Evolutionary conservation across 2,329 filamentous ascomycete species (phyloP).

Genomic region (Colletotrichum sp.): DNA sequence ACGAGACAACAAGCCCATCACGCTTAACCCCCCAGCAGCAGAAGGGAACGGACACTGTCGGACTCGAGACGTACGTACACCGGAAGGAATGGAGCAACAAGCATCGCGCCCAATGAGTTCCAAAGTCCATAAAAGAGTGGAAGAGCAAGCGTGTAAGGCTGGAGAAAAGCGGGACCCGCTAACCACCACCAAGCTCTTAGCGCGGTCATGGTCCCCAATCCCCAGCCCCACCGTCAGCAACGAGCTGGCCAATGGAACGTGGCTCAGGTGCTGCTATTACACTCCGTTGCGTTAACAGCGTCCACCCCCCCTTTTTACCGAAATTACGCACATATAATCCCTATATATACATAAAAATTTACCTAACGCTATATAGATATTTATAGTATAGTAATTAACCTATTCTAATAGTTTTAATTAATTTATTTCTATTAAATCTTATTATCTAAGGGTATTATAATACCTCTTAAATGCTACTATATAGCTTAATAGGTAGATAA

Average conservation of each 20-base stretch:
- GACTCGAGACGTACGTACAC: background rate
- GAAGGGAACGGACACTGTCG: background rate
- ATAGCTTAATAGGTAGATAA: too few relatives aligned
- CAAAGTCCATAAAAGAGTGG: background rate
- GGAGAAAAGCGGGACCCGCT: background rate
- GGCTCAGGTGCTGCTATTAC: constrained; percentile 7
- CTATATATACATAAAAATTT: too few relatives aligned
- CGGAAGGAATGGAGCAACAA: background rate
- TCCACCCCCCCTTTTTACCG: too few relatives aligned
- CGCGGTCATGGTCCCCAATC: background rate
- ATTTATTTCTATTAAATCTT: too few relatives aligned
- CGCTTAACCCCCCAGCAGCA: background rate
- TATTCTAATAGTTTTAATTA: too few relatives aligned
- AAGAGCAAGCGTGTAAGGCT: constrained; percentile 6
- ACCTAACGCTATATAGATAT: too few relatives aligned
- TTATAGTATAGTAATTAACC: too few relatives aligned
- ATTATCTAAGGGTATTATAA: too few relatives aligned
- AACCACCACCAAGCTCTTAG: background rate
- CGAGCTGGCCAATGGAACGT: constrained; percentile 8
- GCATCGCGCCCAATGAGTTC: background rate
- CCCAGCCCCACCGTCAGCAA: constrained; percentile 8
- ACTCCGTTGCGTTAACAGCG: too few relatives aligned
- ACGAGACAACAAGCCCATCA: background rate
- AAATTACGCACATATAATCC: too few relatives aligned
- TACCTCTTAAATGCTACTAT: too few relatives aligned